Evolutionary conservation across 331 rosid species (phyloP).

Genomic region (Quercus lobata): DNA sequence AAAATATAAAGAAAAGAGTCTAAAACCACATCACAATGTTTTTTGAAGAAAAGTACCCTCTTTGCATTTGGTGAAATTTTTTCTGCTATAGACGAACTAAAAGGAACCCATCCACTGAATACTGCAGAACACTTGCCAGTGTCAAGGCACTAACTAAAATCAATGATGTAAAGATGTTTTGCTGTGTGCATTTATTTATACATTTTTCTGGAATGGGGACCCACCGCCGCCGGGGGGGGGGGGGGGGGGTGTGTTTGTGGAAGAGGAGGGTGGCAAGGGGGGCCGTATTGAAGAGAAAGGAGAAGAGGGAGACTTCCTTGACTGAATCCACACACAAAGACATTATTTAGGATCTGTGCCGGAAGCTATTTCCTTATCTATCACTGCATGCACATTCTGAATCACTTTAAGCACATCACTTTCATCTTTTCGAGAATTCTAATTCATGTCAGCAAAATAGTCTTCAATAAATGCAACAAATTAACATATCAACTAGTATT

Average conservation of each 20-base stretch:
- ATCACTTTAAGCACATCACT: slow-evolving; percentile 67
- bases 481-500: slow-evolving; percentile 9
- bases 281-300: no score
- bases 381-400: slow-evolving; percentile 64
- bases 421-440: slow-evolving; percentile 74
- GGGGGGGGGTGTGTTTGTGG: neutral
- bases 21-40: neutral
- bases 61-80: slow-evolving; percentile 56
- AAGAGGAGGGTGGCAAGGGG: neutral
- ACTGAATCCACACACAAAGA: slow-evolving; percentile 88
- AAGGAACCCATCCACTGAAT: slow-evolving; percentile 87
- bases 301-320: slow-evolving; percentile 65
- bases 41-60: slow-evolving; percentile 38
- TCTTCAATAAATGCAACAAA: slow-evolving; percentile 9
- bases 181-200: neutral
- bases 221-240: no score
- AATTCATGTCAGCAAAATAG: slow-evolving; percentile 14
- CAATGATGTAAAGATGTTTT: neutral
- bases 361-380: slow-evolving; percentile 81
- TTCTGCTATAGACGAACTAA: slow-evolving; percentile 45
- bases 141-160: slow-evolving; percentile 47
- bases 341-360: slow-evolving; percentile 67
- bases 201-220: neutral
- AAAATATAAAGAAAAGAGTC: neutral
- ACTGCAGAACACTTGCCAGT: slow-evolving; percentile 78